Evolutionary conservation across 768 basidiomycete genomes (phyloP).

Genomic region (Saitozyma sp.): DNA sequence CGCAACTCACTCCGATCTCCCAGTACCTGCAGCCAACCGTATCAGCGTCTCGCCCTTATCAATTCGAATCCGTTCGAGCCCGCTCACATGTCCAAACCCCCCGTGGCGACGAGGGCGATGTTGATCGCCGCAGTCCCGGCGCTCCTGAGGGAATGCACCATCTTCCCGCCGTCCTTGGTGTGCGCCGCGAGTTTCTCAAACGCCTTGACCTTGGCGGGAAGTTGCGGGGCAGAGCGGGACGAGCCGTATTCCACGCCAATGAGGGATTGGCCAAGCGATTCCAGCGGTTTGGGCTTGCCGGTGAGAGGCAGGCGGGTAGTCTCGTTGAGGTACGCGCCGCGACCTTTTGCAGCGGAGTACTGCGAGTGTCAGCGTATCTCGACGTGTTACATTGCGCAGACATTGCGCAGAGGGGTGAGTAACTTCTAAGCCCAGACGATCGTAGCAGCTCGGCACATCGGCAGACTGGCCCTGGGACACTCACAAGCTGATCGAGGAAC

Average conservation of each 20-base stretch:
- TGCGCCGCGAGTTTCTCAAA: slow-evolving; percentile 77
- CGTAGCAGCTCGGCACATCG: neutral
- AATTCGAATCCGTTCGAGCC: no score
- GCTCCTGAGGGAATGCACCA: slow-evolving; percentile 78
- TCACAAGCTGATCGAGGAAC: slow-evolving; percentile 77
- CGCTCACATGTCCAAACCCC: slow-evolving; percentile 70
- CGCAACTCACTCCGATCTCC: slow-evolving; percentile 19
- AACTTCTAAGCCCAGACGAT: neutral
- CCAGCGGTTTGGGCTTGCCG: slow-evolving; percentile 59
- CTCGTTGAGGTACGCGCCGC: slow-evolving; percentile 73
- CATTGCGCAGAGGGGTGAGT: neutral
- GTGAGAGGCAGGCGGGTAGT: slow-evolving; percentile 65
- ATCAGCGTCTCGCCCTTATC: no score
- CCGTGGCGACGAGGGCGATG: slow-evolving; percentile 69
- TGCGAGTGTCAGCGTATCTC: neutral
- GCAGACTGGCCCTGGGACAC: slow-evolving; percentile 20
- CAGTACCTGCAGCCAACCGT: slow-evolving; percentile 23
- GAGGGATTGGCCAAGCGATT: slow-evolving; percentile 69
- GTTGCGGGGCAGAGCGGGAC: slow-evolving; percentile 19
- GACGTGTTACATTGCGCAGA: neutral
- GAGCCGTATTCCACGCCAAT: slow-evolving; percentile 43
- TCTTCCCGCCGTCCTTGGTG: slow-evolving; percentile 69
- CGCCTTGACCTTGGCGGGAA: slow-evolving; percentile 61
- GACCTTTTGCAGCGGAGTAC: slow-evolving; percentile 75
- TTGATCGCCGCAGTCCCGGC: slow-evolving; percentile 64